These are phyloP conservation scores for Ustilago xerochloae DNA, from an alignment of 1,284 basidiomycete species.

Conservation along the genomic window DNA sequence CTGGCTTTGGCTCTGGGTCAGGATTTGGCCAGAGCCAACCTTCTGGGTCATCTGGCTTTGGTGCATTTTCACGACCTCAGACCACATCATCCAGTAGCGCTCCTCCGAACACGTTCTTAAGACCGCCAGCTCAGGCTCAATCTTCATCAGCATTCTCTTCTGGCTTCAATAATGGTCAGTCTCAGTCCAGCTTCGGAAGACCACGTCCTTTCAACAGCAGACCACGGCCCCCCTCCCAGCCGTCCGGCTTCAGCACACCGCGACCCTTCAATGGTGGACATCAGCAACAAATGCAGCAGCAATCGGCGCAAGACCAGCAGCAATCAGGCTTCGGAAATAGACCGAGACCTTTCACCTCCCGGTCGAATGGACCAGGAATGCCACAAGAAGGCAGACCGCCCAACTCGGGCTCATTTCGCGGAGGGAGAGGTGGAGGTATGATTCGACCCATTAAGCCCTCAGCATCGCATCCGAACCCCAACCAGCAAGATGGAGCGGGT, in stretches of 20 bases:
- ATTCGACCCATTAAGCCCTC: conserved; percentile 30
- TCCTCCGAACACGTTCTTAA: conserved; percentile 35
- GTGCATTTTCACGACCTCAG: conserved; percentile 20
- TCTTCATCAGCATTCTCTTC: conserved; percentile 14
- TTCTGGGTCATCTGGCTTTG: conserved; percentile 11
- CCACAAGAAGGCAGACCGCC: conserved; percentile 27
- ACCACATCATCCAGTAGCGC: conserved; percentile 19
- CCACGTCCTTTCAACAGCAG: conserved; percentile 8
- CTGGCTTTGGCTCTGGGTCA: neutral
- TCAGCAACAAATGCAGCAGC: conserved; percentile 14
- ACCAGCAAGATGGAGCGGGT: conserved; percentile 2
- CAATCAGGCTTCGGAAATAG: conserved; percentile 24
- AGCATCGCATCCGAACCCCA: conserved; percentile 4
- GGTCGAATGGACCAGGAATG: conserved; percentile 14
- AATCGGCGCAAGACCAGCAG: conserved; percentile 6
- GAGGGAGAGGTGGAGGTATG: conserved; percentile 30
- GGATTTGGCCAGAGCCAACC: neutral
- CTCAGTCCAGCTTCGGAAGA: conserved; percentile 16
- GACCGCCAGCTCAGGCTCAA: conserved; percentile 8
- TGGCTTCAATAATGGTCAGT: conserved; percentile 7
- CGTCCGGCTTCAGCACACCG: conserved; percentile 11
- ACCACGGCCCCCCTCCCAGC: conserved; percentile 14
- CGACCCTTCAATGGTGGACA: conserved; percentile 15
- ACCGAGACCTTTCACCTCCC: conserved; percentile 31
- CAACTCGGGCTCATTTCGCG: conserved; percentile 3